Conservation (phyloP, 306 rosid genomes). For the Glycine latifolia region DNA sequence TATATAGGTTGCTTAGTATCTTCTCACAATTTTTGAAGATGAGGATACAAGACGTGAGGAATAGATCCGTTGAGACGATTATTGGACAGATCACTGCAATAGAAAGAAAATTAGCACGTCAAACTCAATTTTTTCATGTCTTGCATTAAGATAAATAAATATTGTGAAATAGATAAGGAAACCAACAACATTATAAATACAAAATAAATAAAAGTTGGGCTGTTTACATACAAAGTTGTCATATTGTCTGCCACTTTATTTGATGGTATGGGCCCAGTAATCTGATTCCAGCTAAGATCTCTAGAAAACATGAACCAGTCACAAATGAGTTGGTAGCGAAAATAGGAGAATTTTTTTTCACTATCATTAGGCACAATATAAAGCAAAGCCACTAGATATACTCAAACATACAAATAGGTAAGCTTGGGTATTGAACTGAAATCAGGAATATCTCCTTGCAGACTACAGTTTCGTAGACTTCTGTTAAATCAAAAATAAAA, state of each 20-base stretch:
- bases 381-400: conserved; percentile 30
- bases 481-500: conserved; percentile 58
- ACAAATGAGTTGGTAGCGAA: conserved; percentile 37
- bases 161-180: conserved; percentile 38
- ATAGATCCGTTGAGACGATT: conserved; percentile 75
- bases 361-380: neutral
- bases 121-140: conserved; percentile 26
- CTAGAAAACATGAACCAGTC: conserved; percentile 58
- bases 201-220: conserved; percentile 11
- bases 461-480: conserved; percentile 87
- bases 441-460: conserved; percentile 83
- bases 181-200: conserved; percentile 10
- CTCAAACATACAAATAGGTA: conserved; percentile 74
- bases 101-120: conserved; percentile 22
- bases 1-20: conserved; percentile 31
- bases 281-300: conserved; percentile 83
- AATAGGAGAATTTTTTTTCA: neutral
- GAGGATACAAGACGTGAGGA: conserved; percentile 62
- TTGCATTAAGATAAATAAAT: conserved; percentile 24
- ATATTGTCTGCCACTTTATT: conserved; percentile 63
- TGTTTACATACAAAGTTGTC: conserved; percentile 75
- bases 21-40: conserved; percentile 80
- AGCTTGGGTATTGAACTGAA: conserved; percentile 64
- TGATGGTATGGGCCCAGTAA: conserved; percentile 70
- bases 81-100: conserved; percentile 70